These are phyloP conservation scores for Nitzschia palea DNA, from an alignment of 108 stramenopile species.

Conservation along the genomic window DNA sequence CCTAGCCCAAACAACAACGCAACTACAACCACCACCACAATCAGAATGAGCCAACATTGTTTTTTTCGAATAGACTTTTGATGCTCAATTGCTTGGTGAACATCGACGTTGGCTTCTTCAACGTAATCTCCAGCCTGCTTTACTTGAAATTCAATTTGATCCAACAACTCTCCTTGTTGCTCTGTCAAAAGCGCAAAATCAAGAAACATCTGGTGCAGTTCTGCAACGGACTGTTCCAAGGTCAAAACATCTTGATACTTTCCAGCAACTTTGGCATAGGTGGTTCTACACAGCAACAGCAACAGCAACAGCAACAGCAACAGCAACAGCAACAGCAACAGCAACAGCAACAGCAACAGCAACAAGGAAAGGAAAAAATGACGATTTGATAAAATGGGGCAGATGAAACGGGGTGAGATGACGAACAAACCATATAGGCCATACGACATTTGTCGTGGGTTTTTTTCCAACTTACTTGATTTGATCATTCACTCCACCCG, in stretches of 20 bases:
- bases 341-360: too few relatives aligned
- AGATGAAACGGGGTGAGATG: too few relatives aligned
- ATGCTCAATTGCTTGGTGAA: conserved; percentile 89
- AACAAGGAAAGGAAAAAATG: too few relatives aligned
- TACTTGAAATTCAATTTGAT: conserved; percentile 98
- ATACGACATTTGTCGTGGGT: too few relatives aligned
- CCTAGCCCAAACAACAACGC: conserved; percentile 29
- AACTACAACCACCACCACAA: conserved; percentile 29
- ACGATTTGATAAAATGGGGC: too few relatives aligned
- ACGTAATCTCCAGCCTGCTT: conserved; percentile 93
- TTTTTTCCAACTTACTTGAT: conserved; percentile 69
- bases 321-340: too few relatives aligned
- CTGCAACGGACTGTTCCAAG: conserved; percentile 92
- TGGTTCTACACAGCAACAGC: conserved; percentile 31
- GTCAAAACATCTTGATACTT: conserved; percentile 98
- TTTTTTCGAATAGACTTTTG: conserved; percentile 92
- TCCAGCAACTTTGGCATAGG: conserved; percentile 90
- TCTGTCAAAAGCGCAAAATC: conserved; percentile 98
- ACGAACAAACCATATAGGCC: too few relatives aligned
- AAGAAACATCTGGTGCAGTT: conserved; percentile 99
- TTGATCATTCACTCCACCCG: conserved; percentile 89
- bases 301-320: neutral
- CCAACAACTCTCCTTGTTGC: conserved; percentile 97
- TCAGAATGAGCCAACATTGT: conserved; percentile 55
- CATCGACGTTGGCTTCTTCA: conserved; percentile 92